Evolutionary conservation across 176 grass and related monocot genomes (phyloP), one percentile per base, ranked within the genome.

Genomic region (Paspalum vaginatum): DNA sequence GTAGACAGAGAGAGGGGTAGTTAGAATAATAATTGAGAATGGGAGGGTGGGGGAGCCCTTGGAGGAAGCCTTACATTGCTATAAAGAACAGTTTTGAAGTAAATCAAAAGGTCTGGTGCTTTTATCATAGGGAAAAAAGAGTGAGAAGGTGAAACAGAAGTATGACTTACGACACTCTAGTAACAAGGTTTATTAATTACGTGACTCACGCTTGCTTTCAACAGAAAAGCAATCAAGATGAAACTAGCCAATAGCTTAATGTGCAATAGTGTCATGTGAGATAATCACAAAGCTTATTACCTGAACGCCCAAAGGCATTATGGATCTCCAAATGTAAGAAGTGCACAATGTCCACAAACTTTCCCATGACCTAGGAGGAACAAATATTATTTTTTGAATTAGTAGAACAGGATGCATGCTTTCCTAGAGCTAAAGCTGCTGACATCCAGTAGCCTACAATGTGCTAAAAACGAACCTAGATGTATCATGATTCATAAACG

Each of bases 261-360:
- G n/a, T 61, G 22, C 61, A 61, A 74, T 59, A 91, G 2, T 22
- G 44, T 42, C 49, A 82, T 58, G 76, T 11, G 65, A 73, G 47
- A 81, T 61, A 65, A 64, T 77, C 53, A 27, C 52, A 83, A 84
- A 85, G 26, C 81, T 81, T 81, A 80, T 63, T 93, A 99, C 96
- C 92, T 91, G 90, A 72, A 56, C 47, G 72, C 49, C 92, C 90
- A 86, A 99, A 95, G 65, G 88, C 75, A 70, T 79, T 82, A 68
- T 89, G 81, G 55, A 99, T 99, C 82, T 95, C 88, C 84, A 95
- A 82, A 91, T 95, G 92, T 74, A 99, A 93, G 76, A 91, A 95
- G 78, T 99, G 92, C 53, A 99, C 96, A 83, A 93, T 93, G 49
- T 99, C 92, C 46, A 99, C 92, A 68, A 99, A 90, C 52, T 99